Conservation (phyloP, 2,329 filamentous ascomycete genomes). For the Epichloe baconii region DNA sequence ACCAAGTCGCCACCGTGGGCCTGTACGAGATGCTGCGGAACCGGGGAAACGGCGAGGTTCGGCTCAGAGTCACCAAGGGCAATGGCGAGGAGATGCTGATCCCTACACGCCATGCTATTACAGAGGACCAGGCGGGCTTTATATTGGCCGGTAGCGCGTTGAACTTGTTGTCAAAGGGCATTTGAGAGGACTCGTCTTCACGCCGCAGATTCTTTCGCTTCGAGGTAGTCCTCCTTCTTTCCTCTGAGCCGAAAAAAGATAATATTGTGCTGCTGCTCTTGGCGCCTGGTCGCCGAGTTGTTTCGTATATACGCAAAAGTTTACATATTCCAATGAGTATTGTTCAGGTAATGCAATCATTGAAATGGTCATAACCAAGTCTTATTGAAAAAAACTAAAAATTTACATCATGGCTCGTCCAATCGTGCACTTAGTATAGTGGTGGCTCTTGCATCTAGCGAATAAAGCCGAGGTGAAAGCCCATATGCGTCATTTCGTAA, state of each 20-base stretch:
- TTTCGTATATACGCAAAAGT: too few species aligned
- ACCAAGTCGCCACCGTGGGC: constrained; percentile 71
- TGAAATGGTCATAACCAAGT: too few species aligned
- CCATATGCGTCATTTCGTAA: background rate
- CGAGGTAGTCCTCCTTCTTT: too few species aligned
- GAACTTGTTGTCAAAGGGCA: constrained; percentile 65
- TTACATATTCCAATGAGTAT: too few species aligned
- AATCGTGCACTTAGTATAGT: background rate
- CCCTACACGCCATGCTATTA: constrained; percentile 76
- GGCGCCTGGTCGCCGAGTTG: too few species aligned
- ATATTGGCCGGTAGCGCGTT: constrained; percentile 87
- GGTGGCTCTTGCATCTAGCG: too few species aligned
- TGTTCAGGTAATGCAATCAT: too few species aligned
- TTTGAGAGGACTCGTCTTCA: constrained; percentile 3
- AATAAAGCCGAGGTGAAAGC: background rate
- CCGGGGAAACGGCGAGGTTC: constrained; percentile 66
- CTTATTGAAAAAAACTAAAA: too few species aligned
- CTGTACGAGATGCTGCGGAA: constrained; percentile 68
- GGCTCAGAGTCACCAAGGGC: constrained; percentile 49
- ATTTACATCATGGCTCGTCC: background rate
- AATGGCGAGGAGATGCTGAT: constrained; percentile 55
- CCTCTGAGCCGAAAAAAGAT: too few species aligned
- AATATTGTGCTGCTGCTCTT: too few species aligned
- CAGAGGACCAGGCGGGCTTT: constrained; percentile 80
- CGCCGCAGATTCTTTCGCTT: too few species aligned